Evolutionary conservation across 2,329 filamentous ascomycete species (phyloP).

Genomic region (Microsporum audouinii): DNA sequence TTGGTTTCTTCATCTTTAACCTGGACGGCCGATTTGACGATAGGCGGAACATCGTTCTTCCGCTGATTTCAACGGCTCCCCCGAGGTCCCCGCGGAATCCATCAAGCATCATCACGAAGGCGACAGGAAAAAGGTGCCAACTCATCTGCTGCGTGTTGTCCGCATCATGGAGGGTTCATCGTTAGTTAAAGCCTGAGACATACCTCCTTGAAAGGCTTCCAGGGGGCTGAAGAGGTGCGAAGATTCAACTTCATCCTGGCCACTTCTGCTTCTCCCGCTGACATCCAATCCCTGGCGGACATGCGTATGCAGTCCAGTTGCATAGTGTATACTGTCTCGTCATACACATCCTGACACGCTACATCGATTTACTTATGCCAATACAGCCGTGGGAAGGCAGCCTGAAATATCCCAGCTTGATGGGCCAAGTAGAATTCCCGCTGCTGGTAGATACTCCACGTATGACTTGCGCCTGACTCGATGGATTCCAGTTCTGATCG

Average conservation of each 20-base stretch:
- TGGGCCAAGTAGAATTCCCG: background rate
- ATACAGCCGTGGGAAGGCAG: background rate
- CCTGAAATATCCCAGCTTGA: constrained; percentile 4
- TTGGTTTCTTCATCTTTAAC: background rate
- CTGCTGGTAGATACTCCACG: constrained; percentile 10
- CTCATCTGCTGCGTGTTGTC: constrained; percentile 16
- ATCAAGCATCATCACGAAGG: background rate
- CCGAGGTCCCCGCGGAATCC: background rate
- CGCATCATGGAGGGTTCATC: constrained; percentile 2
- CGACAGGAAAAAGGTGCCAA: constrained; percentile 11
- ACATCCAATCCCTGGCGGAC: constrained; percentile 5
- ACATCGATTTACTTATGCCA: constrained; percentile 8
- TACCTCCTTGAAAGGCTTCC: background rate
- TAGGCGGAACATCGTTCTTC: background rate
- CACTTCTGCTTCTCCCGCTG: constrained; percentile 1
- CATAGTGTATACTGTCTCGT: constrained; percentile 7
- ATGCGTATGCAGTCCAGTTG: constrained; percentile 1
- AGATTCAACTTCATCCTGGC: constrained; percentile 12
- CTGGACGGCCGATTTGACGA: background rate
- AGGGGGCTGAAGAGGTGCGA: constrained; percentile 7
- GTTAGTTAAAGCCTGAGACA: background rate
- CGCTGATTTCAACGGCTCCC: background rate
- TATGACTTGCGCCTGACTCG: constrained; percentile 8
- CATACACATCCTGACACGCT: constrained; percentile 13
- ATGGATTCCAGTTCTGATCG: constrained; percentile 28